Evolutionary conservation across 371 early-diverging fungal species (phyloP).

Genomic region (Lichtheimia corymbifera): DNA sequence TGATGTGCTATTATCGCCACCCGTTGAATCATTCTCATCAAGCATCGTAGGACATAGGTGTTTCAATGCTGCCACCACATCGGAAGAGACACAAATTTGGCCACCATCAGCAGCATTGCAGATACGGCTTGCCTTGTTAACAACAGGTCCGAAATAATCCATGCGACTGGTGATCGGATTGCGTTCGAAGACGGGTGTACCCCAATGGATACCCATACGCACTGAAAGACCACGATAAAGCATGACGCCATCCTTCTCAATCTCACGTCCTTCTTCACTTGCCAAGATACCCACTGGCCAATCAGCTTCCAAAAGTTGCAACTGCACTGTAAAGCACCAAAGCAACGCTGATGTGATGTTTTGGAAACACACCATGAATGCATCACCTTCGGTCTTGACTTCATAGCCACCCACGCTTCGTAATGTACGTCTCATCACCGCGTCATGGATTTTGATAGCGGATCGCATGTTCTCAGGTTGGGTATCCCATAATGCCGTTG

Average conservation of each 20-base stretch:
- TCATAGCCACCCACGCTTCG: slow-evolving; percentile 92
- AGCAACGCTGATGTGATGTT: slow-evolving; percentile 83
- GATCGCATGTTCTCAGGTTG: slow-evolving; percentile 84
- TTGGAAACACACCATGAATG: slow-evolving; percentile 93
- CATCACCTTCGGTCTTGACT: slow-evolving; percentile 97
- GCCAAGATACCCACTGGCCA: slow-evolving; percentile 93
- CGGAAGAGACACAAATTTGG: slow-evolving; percentile 77
- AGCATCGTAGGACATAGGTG: slow-evolving; percentile 34
- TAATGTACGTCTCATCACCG: slow-evolving; percentile 81
- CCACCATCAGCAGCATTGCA: slow-evolving; percentile 91
- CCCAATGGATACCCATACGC: slow-evolving; percentile 96
- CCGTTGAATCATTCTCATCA: slow-evolving; percentile 22
- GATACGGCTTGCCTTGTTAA: slow-evolving; percentile 87
- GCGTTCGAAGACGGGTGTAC: slow-evolving; percentile 86
- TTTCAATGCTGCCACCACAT: slow-evolving; percentile 57
- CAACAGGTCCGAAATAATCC: slow-evolving; percentile 97
- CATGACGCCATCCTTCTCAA: slow-evolving; percentile 59
- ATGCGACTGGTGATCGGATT: slow-evolving; percentile 90
- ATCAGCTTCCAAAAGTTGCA: slow-evolving; percentile 80
- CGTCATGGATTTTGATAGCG: slow-evolving; percentile 89
- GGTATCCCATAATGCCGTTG: slow-evolving; percentile 91
- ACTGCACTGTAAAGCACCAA: slow-evolving; percentile 90
- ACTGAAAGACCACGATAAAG: slow-evolving; percentile 89
- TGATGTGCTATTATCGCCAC: slow-evolving; percentile 15
- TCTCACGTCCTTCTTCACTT: slow-evolving; percentile 76